phyloP scores from a whole-genome alignment of 225 moss, liverwort and hornwort species.

The Marchantia polymorpha region DNA sequence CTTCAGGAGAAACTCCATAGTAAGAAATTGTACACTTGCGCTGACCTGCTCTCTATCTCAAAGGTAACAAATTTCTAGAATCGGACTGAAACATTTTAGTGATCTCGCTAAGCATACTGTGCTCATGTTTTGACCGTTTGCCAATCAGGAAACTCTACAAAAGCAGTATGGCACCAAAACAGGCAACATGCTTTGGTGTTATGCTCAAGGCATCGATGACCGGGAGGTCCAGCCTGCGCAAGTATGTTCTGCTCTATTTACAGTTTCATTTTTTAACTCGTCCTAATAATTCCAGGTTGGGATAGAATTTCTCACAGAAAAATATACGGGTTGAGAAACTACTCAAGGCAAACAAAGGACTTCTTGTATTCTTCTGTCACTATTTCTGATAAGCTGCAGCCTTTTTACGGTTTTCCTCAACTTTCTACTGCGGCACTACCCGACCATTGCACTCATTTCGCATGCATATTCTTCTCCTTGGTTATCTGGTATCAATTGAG shows the following conservation, averaged over 20 bases:
- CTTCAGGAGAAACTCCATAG: slow-evolving; percentile 70
- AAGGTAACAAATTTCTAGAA: slow-evolving; percentile 49
- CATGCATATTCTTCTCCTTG: too few species aligned
- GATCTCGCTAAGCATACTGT: not conserved
- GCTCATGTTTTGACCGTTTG: not conserved
- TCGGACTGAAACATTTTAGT: not conserved
- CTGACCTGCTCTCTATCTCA: slow-evolving; percentile 58
- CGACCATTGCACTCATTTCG: too few species aligned
- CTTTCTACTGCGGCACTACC: too few species aligned
- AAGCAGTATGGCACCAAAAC: slow-evolving; percentile 84
- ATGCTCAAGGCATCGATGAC: slow-evolving; percentile 81
- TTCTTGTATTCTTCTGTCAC: not conserved
- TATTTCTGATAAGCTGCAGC: too few species aligned
- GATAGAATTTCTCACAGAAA: not conserved
- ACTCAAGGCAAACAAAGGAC: not conserved
- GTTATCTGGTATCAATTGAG: too few species aligned
- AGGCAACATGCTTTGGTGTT: slow-evolving; percentile 90
- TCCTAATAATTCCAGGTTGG: not conserved
- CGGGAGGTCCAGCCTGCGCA: slow-evolving; percentile 90
- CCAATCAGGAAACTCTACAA: slow-evolving; percentile 67
- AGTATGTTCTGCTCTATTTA: slow-evolving; percentile 33
- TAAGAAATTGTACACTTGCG: slow-evolving; percentile 68
- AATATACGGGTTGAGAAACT: not conserved
- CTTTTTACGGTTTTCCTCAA: too few species aligned
- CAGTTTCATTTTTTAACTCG: not conserved